A percentile compares a stretch with the other conserved stretches of the same genome.
phyloP scores from a whole-genome alignment of 2,329 filamentous ascomycete species.

The Colletotrichum liriopes region DNA sequence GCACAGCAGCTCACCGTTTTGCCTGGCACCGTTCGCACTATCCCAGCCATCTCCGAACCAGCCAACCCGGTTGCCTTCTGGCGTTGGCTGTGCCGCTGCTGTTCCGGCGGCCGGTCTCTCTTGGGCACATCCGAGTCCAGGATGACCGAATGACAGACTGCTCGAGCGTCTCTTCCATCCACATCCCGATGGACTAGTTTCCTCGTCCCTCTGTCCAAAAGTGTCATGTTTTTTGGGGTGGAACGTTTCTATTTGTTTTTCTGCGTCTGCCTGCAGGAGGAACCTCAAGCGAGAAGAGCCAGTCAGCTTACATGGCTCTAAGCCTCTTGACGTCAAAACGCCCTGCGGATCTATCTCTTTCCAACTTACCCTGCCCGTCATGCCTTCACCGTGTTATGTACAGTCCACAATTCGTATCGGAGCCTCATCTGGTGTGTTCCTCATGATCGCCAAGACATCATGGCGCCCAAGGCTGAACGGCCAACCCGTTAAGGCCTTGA shows the following conservation, averaged over 20 bases:
- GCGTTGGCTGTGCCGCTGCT: not conserved
- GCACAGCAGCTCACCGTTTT: constrained; percentile 23
- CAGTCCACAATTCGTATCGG: constrained; percentile 28
- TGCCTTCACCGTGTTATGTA: not conserved
- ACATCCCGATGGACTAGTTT: constrained; percentile 10
- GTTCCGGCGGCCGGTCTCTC: constrained; percentile 11
- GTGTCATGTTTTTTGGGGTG: not conserved
- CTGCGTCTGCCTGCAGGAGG: constrained; percentile 5
- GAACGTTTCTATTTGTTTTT: not conserved
- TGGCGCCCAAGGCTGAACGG: constrained; percentile 36
- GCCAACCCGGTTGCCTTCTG: not conserved
- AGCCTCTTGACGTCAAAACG: constrained; percentile 40
- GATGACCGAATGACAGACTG: constrained; percentile 33
- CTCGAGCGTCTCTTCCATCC: constrained; percentile 21
- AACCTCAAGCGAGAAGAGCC: not conserved
- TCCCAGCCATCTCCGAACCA: constrained; percentile 23
- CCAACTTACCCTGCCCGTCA: constrained; percentile 10
- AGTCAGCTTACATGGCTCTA: constrained; percentile 38
- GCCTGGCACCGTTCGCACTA: constrained; percentile 8
- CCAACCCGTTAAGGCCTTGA: constrained; percentile 6
- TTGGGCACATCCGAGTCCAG: constrained; percentile 12
- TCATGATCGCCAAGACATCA: constrained; percentile 34
- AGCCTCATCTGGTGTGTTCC: constrained; percentile 32
- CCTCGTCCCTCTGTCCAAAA: constrained; percentile 3
- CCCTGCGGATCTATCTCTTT: constrained; percentile 5